Percentiles rank a stretch among this genome's conserved stretches.
phyloP scores from a whole-genome alignment of 257 asterid genomes.

The Capsicum chinense region DNA sequence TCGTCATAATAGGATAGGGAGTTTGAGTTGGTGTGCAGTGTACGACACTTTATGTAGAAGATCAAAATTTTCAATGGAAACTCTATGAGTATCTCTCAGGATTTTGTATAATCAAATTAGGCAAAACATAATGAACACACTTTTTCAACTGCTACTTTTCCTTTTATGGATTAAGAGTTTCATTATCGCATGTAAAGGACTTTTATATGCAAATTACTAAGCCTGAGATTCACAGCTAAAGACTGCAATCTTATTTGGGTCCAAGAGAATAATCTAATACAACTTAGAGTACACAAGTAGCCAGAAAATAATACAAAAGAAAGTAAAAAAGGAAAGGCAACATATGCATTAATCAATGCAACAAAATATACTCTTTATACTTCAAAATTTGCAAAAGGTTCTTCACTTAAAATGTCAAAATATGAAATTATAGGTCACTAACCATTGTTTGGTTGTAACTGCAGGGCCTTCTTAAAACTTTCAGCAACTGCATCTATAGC shows the following conservation, averaged over 20 bases:
- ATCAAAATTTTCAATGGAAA: no score
- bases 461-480: constrained; percentile 47
- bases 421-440: background rate
- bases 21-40: no score
- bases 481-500: constrained; percentile 46
- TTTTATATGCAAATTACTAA: background rate
- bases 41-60: no score
- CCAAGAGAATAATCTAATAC: background rate
- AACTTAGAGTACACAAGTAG: background rate
- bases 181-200: background rate
- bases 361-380: background rate
- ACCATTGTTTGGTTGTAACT: constrained; percentile 50
- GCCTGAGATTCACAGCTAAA: constrained; percentile 19
- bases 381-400: background rate
- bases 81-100: background rate
- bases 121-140: constrained; percentile 9
- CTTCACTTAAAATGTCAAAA: background rate
- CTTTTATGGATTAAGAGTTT: background rate
- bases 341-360: background rate
- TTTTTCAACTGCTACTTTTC: constrained; percentile 3
- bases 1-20: no score
- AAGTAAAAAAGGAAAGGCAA: background rate
- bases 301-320: background rate
- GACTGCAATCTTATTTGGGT: constrained; percentile 11
- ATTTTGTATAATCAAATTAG: background rate